phyloP scores from a whole-genome alignment of 306 rosid genomes.

The Rosa chinensis region DNA sequence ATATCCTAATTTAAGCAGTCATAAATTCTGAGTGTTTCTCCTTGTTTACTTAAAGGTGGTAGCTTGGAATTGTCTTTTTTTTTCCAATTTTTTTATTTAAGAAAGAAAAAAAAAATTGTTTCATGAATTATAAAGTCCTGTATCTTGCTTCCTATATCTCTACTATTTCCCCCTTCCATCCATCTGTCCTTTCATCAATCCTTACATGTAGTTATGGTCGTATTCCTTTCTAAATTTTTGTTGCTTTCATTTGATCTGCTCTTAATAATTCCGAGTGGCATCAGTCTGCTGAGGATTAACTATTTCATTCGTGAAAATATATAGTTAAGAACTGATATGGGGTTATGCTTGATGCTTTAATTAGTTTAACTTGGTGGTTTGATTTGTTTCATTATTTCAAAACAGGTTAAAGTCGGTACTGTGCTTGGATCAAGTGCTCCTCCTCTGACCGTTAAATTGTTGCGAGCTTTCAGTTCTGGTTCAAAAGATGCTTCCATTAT shows the following conservation, averaged over 20 bases:
- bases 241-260: background rate
- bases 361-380: background rate
- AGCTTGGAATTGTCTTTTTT: background rate
- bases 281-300: background rate
- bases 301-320: background rate
- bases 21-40: background rate
- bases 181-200: background rate
- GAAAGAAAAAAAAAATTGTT: background rate
- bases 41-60: background rate
- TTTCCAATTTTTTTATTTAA: too few relatives aligned
- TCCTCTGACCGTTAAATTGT: constrained; percentile 77
- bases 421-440: constrained; percentile 95
- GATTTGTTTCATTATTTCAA: constrained; percentile 2
- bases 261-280: background rate
- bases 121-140: background rate
- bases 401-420: constrained; percentile 85
- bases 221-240: background rate
- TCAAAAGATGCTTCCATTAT: constrained; percentile 60
- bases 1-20: background rate
- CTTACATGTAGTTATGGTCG: background rate
- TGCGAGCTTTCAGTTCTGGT: constrained; percentile 57
- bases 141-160: background rate
- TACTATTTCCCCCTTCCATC: background rate
- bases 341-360: background rate
- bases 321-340: background rate